phyloP scores from a whole-genome alignment of 1,139 yeast genomes.

The Yamadazyma mexicana region DNA sequence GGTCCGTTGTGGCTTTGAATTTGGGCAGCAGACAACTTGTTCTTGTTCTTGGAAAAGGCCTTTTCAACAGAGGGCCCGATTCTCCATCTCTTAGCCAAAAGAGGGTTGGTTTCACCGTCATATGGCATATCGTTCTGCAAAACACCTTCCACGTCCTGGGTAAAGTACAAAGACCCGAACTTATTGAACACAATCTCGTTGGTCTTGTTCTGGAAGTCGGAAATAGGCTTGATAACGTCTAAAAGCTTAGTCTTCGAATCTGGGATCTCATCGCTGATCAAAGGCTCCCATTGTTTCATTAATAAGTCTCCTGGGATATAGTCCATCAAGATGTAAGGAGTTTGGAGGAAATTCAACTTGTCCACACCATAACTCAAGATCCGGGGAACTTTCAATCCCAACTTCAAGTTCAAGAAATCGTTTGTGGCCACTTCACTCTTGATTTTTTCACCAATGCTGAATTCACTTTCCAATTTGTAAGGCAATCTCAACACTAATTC shows the following conservation, averaged over 20 bases:
- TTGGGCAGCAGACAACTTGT: constrained; percentile 42
- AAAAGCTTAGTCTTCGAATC: constrained; percentile 46
- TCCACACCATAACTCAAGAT: constrained; percentile 72
- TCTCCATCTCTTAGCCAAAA: constrained; percentile 70
- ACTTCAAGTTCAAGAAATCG: constrained; percentile 67
- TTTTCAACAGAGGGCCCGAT: constrained; percentile 90
- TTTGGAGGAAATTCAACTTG: constrained; percentile 57
- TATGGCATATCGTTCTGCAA: constrained; percentile 54
- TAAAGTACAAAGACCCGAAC: constrained; percentile 81
- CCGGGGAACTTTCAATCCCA: constrained; percentile 64
- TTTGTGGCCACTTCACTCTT: constrained; percentile 92
- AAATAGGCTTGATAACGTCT: constrained; percentile 59
- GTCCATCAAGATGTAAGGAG: constrained; percentile 82
- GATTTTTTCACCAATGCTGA: constrained; percentile 63
- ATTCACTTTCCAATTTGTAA: constrained; percentile 66
- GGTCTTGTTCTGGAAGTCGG: constrained; percentile 57
- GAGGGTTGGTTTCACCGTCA: constrained; percentile 57
- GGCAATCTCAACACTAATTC: constrained; percentile 80
- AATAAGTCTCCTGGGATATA: constrained; percentile 73
- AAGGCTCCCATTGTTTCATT: constrained; percentile 91
- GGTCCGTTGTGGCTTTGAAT: constrained; percentile 67
- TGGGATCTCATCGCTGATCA: constrained; percentile 42
- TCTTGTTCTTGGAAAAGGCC: constrained; percentile 69
- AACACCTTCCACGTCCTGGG: constrained; percentile 52
- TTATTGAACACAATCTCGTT: constrained; percentile 59